A percentile compares a stretch with the other conserved stretches of the same genome.
These are phyloP conservation scores for Trichoderma virens DNA, from an alignment of 495 filamentous ascomycete species.

Conservation along the genomic window DNA sequence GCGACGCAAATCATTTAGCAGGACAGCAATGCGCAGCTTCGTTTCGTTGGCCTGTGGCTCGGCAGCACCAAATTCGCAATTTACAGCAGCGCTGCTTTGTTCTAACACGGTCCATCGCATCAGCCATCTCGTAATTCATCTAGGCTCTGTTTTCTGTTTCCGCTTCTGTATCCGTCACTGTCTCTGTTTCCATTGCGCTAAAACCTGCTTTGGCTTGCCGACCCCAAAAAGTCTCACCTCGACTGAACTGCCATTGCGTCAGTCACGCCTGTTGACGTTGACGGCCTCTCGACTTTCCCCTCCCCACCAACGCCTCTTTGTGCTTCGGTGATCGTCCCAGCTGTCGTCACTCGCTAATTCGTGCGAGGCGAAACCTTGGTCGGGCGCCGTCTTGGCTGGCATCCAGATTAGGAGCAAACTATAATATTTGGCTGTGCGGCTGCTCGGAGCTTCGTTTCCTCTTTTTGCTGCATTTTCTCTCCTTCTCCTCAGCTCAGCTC, in stretches of 20 bases:
- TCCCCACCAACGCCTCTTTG: background rate
- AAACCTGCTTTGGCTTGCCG: background rate
- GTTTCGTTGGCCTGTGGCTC: background rate
- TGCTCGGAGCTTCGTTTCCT: background rate
- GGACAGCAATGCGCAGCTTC: background rate
- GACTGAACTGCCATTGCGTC: background rate
- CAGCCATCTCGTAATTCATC: too few species aligned
- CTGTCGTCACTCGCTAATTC: slow-evolving; percentile 3
- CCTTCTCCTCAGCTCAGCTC: background rate
- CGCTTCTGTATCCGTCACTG: too few species aligned
- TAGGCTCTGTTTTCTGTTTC: too few species aligned
- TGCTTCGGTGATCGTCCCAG: background rate
- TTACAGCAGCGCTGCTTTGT: background rate
- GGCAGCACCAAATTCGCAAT: background rate
- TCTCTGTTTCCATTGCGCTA: too few species aligned
- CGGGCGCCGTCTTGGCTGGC: background rate
- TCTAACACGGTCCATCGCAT: too few species aligned
- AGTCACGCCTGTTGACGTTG: background rate
- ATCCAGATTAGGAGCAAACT: background rate
- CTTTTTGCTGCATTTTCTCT: background rate
- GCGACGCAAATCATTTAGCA: background rate
- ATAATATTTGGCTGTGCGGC: slow-evolving; percentile 1
- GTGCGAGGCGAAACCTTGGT: slow-evolving; percentile 8
- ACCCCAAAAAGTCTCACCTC: background rate
- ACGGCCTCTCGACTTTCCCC: background rate